phyloP scores from a whole-genome alignment of 148 eudicot species.

The Silene conica region DNA sequence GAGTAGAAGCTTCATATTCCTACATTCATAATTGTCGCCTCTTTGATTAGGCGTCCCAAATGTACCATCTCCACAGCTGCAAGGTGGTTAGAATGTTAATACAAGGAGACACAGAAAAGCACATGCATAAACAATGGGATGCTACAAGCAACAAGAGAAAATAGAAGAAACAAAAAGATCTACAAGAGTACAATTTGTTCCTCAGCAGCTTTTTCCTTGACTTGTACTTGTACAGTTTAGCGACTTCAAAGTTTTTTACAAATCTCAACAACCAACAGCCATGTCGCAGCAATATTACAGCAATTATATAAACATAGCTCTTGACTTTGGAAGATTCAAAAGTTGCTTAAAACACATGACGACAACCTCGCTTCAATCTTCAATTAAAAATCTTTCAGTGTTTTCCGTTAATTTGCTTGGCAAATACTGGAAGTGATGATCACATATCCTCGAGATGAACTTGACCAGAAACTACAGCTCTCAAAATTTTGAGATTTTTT shows the following conservation, averaged over 20 bases:
- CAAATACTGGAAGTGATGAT: not conserved
- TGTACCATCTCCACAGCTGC: constrained; percentile 98
- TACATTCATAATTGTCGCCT: constrained; percentile 96
- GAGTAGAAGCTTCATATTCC: constrained; percentile 98
- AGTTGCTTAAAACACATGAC: not conserved
- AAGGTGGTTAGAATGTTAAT: constrained; percentile 20
- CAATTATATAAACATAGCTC: too few relatives aligned
- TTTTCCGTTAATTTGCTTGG: not conserved
- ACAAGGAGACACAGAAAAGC: constrained; percentile 5
- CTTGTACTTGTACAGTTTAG: not conserved
- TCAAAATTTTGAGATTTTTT: too few relatives aligned
- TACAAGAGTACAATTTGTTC: not conserved
- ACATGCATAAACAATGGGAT: not conserved
- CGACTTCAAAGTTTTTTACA: not conserved
- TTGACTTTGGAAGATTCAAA: too few relatives aligned
- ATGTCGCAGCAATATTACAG: too few relatives aligned
- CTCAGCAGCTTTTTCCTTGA: not conserved
- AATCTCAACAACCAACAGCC: too few relatives aligned
- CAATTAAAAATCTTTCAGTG: not conserved
- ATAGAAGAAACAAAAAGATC: not conserved
- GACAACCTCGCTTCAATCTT: not conserved
- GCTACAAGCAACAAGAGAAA: not conserved
- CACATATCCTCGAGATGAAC: not conserved
- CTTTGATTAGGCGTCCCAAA: constrained; percentile 87
- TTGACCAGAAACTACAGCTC: not conserved